Percentiles rank a stretch among this genome's conserved stretches.
Conservation (phyloP, 2,329 filamentous ascomycete species). For the Trichoderma semiorbis region DNA sequence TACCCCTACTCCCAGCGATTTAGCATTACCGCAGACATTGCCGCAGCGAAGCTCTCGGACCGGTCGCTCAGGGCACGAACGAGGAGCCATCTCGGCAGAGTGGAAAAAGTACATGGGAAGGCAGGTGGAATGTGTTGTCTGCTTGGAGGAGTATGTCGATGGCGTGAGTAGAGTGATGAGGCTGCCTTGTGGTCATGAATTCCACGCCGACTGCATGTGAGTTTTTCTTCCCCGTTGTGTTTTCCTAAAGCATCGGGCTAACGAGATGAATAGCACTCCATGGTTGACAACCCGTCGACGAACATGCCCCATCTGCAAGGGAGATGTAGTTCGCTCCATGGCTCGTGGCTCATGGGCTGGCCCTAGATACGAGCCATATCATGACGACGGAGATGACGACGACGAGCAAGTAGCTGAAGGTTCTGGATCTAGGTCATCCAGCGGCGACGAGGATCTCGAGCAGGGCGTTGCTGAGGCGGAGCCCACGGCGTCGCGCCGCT, state of each 20-base stretch:
- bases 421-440: slow-evolving; percentile 30
- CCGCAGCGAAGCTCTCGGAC: slow-evolving; percentile 29
- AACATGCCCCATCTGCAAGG: slow-evolving; percentile 98
- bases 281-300: slow-evolving; percentile 93
- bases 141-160: slow-evolving; percentile 92
- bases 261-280: slow-evolving; percentile 63
- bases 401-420: slow-evolving; percentile 41
- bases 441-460: slow-evolving; percentile 41
- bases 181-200: slow-evolving; percentile 94
- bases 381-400: slow-evolving; percentile 47
- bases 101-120: slow-evolving; percentile 66
- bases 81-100: slow-evolving; percentile 45
- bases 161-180: slow-evolving; percentile 96
- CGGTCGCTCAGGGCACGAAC: slow-evolving; percentile 43
- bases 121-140: slow-evolving; percentile 89
- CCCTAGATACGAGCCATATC: slow-evolving; percentile 53
- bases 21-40: slow-evolving; percentile 33
- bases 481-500: slow-evolving; percentile 21
- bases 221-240: slow-evolving; percentile 38
- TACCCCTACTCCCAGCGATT: slow-evolving; percentile 41
- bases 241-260: slow-evolving; percentile 22
- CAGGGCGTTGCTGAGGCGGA: slow-evolving; percentile 36
- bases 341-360: slow-evolving; percentile 51
- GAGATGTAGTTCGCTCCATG: slow-evolving; percentile 79
- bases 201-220: slow-evolving; percentile 98